Evolutionary conservation across 2,329 filamentous ascomycete genomes (phyloP), one percentile per base, ranked within the genome.

Genomic region (Neonectria neomacrospora): DNA sequence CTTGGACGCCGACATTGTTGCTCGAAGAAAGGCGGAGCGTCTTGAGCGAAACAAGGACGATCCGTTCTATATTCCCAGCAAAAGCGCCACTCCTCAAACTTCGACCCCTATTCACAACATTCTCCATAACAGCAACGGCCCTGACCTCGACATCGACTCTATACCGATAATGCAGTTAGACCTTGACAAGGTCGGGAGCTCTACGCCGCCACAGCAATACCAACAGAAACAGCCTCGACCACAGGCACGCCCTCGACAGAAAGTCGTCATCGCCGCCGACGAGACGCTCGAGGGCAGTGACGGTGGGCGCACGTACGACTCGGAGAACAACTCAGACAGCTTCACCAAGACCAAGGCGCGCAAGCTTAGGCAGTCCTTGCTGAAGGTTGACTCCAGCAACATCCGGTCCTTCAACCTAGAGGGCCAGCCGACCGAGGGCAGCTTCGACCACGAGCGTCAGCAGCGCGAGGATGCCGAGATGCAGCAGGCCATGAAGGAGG

Each of bases 121-220:
- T 61, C 81, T 92, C 3, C 85, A 88, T 62, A 88, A 85, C 61
- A 88, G 88, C 61, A 94, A 95, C 74, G 90, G 90, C 2, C 89
- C 90, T 2, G 91, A 92, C 47, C 81, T 98, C 9, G 95, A 99
- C 75, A 90, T 99, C 45, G 96, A 99, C 78, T 88, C 93, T 2
- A 99, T 99, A 71, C 96, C 96, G 2, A 95, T 99, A 72, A 96
- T 99, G 89, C 90, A 97, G 75, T 85, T 99, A 50, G 90, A 96
- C 65, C 85, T 97, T 8, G 89, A 90, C 32, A 86, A 85, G 63
- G 76, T 85, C 9, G 69, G 68, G 9, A 71, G 75, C 54, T 71
- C 63, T 52, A 66, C 74, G 14, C 61, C 73, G 62, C 74, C 63
- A 67, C 78, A 65, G 30, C 54, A 50, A 26, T 37, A 37, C n/a